Conservation (phyloP, 805 yeast genomes). For the Wickerhamomyces bisporus region DNA sequence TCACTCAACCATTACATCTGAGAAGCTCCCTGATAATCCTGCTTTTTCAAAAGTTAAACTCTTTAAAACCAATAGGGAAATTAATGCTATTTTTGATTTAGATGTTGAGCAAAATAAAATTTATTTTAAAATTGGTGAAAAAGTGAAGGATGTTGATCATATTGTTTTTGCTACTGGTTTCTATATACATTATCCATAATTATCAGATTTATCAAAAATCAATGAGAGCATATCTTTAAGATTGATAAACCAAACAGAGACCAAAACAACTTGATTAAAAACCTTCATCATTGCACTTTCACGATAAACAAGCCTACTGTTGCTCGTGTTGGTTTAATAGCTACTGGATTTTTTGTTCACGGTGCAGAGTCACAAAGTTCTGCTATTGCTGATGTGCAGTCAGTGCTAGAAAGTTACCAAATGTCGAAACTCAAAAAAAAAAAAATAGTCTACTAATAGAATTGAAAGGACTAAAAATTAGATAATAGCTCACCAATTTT, state of each 20-base stretch:
- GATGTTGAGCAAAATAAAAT: conserved; percentile 6
- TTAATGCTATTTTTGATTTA: conserved; percentile 28
- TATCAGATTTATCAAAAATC: conserved; percentile 12
- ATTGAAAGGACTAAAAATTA: background rate
- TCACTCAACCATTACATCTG: conserved; percentile 2
- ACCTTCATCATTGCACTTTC: conserved; percentile 33
- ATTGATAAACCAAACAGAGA: conserved; percentile 2
- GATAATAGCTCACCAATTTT: background rate
- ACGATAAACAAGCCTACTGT: conserved; percentile 33
- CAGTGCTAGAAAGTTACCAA: conserved; percentile 4
- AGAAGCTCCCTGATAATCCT: conserved; percentile 11
- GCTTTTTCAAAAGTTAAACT: conserved; percentile 28
- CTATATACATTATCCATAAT: conserved; percentile 33
- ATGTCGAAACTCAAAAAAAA: background rate
- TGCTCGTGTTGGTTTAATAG: conserved; percentile 27
- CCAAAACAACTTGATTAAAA: conserved; percentile 19
- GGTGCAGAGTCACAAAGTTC: conserved; percentile 4
- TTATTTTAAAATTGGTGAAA: conserved; percentile 15
- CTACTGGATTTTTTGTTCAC: conserved; percentile 1
- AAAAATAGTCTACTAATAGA: conserved; percentile 1
- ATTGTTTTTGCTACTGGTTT: conserved; percentile 37
- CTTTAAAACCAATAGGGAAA: conserved; percentile 30
- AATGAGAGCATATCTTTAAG: conserved; percentile 18
- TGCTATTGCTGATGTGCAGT: conserved; percentile 7
- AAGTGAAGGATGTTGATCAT: conserved; percentile 28